Conservation (phyloP, 2,329 filamentous ascomycete genomes). For the Tothia fuscella region DNA sequence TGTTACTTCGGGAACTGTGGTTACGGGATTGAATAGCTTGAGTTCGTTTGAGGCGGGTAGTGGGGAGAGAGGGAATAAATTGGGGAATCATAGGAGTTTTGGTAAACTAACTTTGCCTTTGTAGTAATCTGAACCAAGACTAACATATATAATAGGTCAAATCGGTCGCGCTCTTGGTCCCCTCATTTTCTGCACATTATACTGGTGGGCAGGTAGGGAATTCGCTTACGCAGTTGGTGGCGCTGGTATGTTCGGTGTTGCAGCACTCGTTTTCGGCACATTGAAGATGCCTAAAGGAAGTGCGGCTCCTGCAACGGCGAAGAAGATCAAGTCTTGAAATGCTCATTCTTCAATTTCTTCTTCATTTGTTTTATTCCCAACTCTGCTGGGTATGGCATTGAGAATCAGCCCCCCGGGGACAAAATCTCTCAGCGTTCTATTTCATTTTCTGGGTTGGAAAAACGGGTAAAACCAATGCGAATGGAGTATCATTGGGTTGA, state of each 20-base stretch:
- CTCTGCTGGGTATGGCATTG: too few species aligned
- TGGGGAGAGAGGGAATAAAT: conserved; percentile 69
- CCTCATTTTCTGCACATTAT: conserved; percentile 81
- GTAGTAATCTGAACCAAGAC: neutral
- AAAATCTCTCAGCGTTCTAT: too few species aligned
- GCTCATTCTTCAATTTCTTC: too few species aligned
- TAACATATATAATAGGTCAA: conserved; percentile 49
- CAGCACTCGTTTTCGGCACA: conserved; percentile 55
- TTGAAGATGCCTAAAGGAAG: conserved; percentile 47
- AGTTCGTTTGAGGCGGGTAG: conserved; percentile 79
- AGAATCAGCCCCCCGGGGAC: too few species aligned
- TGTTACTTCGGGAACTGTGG: conserved; percentile 84
- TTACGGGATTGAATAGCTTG: conserved; percentile 83
- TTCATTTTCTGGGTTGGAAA: too few species aligned
- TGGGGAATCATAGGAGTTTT: conserved; percentile 68
- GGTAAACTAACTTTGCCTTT: conserved; percentile 20
- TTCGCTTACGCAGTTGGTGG: conserved; percentile 74
- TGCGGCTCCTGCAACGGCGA: conserved; percentile 9
- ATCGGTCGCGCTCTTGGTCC: conserved; percentile 78
- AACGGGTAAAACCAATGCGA: too few species aligned
- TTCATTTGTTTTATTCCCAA: too few species aligned
- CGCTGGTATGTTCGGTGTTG: conserved; percentile 65
- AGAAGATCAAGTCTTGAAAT: too few species aligned
- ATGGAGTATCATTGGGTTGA: too few species aligned
- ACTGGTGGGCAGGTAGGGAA: conserved; percentile 95